These are phyloP conservation scores for Pichia sp. DNA, from an alignment of 1,139 yeast species.

Conservation along the genomic window DNA sequence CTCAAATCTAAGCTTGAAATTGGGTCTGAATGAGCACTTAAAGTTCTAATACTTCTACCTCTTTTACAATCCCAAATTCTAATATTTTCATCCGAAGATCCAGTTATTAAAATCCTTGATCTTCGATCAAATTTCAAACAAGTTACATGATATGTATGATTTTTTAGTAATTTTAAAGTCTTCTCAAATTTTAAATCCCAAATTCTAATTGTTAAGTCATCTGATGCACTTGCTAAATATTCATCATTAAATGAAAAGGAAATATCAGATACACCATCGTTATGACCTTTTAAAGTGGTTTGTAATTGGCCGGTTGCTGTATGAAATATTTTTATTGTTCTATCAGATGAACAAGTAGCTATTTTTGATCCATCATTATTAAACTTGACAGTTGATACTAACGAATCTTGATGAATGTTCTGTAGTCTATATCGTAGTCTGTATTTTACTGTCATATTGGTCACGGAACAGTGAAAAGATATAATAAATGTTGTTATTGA, in stretches of 20 bases:
- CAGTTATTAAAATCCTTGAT: conserved; percentile 76
- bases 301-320: conserved; percentile 20
- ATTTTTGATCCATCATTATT: conserved; percentile 59
- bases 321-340: conserved; percentile 39
- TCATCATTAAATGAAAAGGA: conserved; percentile 73
- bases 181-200: conserved; percentile 56
- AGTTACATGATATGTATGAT: conserved; percentile 84
- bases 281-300: conserved; percentile 52
- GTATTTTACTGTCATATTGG: too few relatives aligned
- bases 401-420: conserved; percentile 7
- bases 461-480: too few relatives aligned
- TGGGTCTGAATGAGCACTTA: conserved; percentile 94
- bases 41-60: conserved; percentile 66
- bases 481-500: too few relatives aligned
- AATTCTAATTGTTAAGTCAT: conserved; percentile 73
- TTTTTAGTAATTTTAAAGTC: conserved; percentile 55
- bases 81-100: conserved; percentile 87
- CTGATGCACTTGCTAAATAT: conserved; percentile 78
- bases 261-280: conserved; percentile 62
- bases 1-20: conserved; percentile 67
- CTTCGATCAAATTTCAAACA: conserved; percentile 63
- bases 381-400: conserved; percentile 38
- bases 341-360: conserved; percentile 50
- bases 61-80: conserved; percentile 81
- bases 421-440: conserved; percentile 12